Evolutionary conservation across 2,329 filamentous ascomycete genomes (phyloP).

Genomic region (Aspergillus aculeatus): DNA sequence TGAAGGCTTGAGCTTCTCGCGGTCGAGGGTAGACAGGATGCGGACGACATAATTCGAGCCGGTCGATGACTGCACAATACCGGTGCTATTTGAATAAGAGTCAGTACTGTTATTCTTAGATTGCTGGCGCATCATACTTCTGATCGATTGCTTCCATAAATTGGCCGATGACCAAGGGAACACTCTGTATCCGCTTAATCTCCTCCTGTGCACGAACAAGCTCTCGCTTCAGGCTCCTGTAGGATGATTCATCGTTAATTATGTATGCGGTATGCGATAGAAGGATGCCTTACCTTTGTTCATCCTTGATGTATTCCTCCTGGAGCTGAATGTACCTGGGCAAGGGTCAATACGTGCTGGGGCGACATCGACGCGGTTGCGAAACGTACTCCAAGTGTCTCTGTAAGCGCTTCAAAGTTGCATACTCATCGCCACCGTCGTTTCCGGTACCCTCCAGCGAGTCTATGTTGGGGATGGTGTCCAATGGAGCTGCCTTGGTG

Average conservation of each 20-base stretch:
- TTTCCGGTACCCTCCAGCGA: constrained; percentile 78
- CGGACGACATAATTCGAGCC: constrained; percentile 99
- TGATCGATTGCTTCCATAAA: constrained; percentile 99
- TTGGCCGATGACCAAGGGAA: constrained; percentile 95
- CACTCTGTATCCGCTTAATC: constrained; percentile 99
- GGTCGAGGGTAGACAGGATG: constrained; percentile 96
- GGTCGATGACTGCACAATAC: constrained; percentile 96
- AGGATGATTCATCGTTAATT: constrained; percentile 14
- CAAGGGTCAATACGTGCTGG: constrained; percentile 20
- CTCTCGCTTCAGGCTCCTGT: constrained; percentile 90
- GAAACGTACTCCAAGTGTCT: constrained; percentile 80
- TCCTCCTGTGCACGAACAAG: constrained; percentile 96
- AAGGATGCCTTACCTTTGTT: constrained; percentile 68
- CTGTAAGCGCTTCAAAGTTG: constrained; percentile 92
- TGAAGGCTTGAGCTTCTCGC: constrained; percentile 95
- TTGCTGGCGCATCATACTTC: constrained; percentile 62
- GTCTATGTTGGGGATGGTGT: constrained; percentile 84
- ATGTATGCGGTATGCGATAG: neutral
- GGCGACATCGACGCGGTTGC: neutral
- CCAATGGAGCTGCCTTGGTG: constrained; percentile 73
- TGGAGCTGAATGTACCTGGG: constrained; percentile 88
- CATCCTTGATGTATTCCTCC: constrained; percentile 99
- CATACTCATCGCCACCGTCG: constrained; percentile 89
- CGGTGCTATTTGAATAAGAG: constrained; percentile 62
- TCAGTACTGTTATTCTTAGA: constrained; percentile 11